Base-by-base conservation (phyloP, 495 filamentous ascomycete genomes). In the Penicillium pulvis region DNA sequence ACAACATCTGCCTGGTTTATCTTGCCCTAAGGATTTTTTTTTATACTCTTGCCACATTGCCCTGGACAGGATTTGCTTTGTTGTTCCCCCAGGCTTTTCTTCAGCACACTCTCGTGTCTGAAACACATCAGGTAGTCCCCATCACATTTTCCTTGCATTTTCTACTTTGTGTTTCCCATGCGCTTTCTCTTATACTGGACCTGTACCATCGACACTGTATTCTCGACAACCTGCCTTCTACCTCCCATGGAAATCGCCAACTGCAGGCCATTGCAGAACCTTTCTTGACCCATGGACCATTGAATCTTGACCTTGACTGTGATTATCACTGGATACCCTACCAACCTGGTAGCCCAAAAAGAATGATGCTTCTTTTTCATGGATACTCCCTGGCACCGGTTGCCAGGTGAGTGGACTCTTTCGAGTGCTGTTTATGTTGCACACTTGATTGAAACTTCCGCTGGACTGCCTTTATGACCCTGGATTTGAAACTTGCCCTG, bases 51-150 rank as follows among this genome's bases (percentile, higher is more conserved):
- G 59, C 62, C 65, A 63, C 55, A 57, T 61, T 55, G 59, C 51
- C 68, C 72, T 55, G 75, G 70, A 78, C 64, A 74, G 75, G 75
- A 78, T 69, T 66, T 72, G 60, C 60, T 68, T 72, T 74, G 58
- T 67, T 66, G 36, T 67, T 63, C 61, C 64, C 28, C 69, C 68
- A 74, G 73, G 69, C 70, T 70, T 66, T 9, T 59, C 64, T 72
- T 73, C 71, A 75, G 68, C 61, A 61, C 33, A 60, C 53, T 30
- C 56, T 60, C 35, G 53, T 57, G 57, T 59, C 69, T 36, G 63
- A 75, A 68, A 72, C 53, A 67, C 69, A 74, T 71, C 71, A 80
- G 77, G 77, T 80, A 80, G 77, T 68, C 66, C 70, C 75, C 73
- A 62, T 67, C 64, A 69, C 70, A 59, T 63, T 73, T 74, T 71